Conservation (phyloP, 1,284 basidiomycete genomes). For the Cryptococcus floricola region DNA sequence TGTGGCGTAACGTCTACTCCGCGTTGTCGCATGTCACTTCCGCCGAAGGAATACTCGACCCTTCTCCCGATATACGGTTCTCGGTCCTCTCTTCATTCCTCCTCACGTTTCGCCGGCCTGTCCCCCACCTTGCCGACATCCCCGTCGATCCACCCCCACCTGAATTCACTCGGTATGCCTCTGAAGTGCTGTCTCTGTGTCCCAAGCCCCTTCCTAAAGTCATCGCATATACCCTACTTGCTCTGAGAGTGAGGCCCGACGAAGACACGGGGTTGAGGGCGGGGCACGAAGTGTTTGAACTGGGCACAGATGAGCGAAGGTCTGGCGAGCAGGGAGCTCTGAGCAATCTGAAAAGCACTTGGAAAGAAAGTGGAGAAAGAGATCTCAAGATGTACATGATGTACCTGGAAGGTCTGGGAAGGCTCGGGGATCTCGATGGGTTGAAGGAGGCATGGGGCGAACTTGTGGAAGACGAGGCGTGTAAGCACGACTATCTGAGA, state of each 20-base stretch:
- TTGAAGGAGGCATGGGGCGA: constrained; percentile 40
- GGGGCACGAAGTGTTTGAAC: constrained; percentile 12
- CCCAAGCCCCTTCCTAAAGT: constrained; percentile 7
- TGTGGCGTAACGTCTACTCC: constrained; percentile 2
- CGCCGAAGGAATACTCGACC: background rate
- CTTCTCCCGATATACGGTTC: background rate
- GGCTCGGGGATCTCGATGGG: constrained; percentile 32
- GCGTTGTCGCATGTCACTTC: background rate
- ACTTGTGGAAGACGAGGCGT: constrained; percentile 28
- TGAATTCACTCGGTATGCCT: background rate
- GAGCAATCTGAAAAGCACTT: constrained; percentile 25
- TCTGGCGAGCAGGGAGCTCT: constrained; percentile 1
- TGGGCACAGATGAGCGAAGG: constrained; percentile 6
- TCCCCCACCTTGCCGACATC: background rate
- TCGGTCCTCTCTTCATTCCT: constrained; percentile 8
- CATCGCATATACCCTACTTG: constrained; percentile 11
- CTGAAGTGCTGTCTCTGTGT: constrained; percentile 5
- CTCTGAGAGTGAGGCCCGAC: constrained; percentile 9
- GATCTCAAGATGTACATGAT: constrained; percentile 44
- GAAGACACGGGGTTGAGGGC: background rate
- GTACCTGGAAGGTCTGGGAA: constrained; percentile 40
- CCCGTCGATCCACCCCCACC: background rate
- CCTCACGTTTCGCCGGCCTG: constrained; percentile 6
- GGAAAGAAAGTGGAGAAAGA: constrained; percentile 28
- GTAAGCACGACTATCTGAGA: constrained; percentile 21